Evolutionary conservation across 805 yeast species (phyloP).

Genomic region (Priceomyces castillae): DNA sequence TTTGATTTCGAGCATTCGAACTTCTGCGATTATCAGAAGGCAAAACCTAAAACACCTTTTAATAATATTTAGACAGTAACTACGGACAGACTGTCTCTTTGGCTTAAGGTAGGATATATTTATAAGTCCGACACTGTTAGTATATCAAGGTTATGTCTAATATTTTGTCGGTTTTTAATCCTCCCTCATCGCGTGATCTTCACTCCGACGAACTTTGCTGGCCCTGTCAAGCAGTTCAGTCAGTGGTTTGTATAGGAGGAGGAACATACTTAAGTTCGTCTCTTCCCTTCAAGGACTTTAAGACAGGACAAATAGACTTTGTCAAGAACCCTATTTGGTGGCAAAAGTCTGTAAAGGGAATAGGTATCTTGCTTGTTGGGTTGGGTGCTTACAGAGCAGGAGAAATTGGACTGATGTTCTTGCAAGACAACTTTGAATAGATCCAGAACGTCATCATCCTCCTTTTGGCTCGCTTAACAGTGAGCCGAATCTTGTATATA

Average conservation of each 20-base stretch:
- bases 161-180: slow-evolving; percentile 33
- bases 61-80: no score
- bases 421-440: slow-evolving; percentile 6
- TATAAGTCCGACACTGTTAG: no score
- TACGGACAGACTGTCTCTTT: no score
- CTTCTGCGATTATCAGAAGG: not conserved
- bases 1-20: not conserved
- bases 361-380: slow-evolving; percentile 33
- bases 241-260: slow-evolving; percentile 29
- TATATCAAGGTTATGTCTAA: slow-evolving; percentile 27
- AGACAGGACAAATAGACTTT: slow-evolving; percentile 29
- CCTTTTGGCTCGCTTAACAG: not conserved
- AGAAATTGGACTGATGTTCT: slow-evolving; percentile 26
- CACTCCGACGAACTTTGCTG: slow-evolving; percentile 24
- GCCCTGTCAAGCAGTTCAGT: slow-evolving; percentile 39
- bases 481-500: not conserved
- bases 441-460: not conserved
- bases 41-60: not conserved
- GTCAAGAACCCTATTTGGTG: slow-evolving; percentile 40
- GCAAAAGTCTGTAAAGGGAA: slow-evolving; percentile 31
- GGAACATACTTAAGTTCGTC: slow-evolving; percentile 32
- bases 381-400: slow-evolving; percentile 36
- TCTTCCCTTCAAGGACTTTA: slow-evolving; percentile 27
- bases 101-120: no score
- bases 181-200: slow-evolving; percentile 30